A percentile compares a stretch with the other conserved stretches of the same genome.
Evolutionary conservation across 345 rosid species (phyloP).

Genomic region (Hibiscus tridactylites): DNA sequence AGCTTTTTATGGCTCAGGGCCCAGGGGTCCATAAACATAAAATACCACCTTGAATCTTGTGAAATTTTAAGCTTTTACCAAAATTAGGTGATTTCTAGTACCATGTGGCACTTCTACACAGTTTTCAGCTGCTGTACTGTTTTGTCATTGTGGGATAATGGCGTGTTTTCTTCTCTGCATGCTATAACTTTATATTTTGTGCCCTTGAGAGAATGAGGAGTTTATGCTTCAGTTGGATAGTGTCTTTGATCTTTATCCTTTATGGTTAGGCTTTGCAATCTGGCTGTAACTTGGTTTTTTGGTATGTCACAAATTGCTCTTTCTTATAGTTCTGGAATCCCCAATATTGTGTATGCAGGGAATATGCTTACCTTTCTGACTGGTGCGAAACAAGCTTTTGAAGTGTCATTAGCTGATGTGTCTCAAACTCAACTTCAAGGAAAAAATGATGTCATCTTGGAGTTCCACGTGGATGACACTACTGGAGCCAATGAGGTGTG

Average conservation of each 20-base stretch:
- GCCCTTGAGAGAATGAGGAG: background rate
- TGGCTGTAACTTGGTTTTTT: background rate
- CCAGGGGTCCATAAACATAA: background rate
- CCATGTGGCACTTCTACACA: background rate
- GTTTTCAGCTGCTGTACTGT: background rate
- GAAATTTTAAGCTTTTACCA: background rate
- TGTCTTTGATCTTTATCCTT: background rate
- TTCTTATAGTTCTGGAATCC: background rate
- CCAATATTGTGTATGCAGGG: slow-evolving; percentile 33
- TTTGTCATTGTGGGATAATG: background rate
- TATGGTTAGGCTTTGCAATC: background rate
- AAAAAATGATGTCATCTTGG: slow-evolving; percentile 82
- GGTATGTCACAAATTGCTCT: background rate
- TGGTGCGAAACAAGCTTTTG: slow-evolving; percentile 92
- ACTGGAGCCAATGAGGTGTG: slow-evolving; percentile 93
- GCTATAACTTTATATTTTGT: background rate
- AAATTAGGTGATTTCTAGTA: background rate
- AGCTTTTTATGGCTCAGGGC: background rate
- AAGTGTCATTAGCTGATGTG: slow-evolving; percentile 88
- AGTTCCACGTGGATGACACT: slow-evolving; percentile 96
- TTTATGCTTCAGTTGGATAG: background rate
- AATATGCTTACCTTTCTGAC: slow-evolving; percentile 72
- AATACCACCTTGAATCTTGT: background rate
- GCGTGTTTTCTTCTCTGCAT: background rate
- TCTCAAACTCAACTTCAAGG: slow-evolving; percentile 88